Evolutionary conservation across 2,329 filamentous ascomycete species (phyloP).

Genomic region (Phaeosphaeria sp.): DNA sequence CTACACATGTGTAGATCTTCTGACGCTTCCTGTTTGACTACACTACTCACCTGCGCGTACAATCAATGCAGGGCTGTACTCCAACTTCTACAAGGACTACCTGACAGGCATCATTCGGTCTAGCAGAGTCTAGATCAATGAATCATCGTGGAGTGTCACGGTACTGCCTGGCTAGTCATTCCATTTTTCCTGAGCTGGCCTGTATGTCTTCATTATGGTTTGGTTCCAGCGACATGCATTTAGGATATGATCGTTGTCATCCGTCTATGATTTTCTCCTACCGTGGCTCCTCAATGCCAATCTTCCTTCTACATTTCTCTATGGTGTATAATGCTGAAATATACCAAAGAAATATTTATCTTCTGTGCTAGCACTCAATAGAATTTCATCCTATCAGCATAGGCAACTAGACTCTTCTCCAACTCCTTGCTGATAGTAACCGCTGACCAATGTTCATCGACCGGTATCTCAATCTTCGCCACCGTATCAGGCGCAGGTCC

Average conservation of each 20-base stretch:
- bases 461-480: too few species aligned
- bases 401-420: too few species aligned
- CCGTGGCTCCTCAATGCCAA: too few species aligned
- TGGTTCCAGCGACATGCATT: neutral
- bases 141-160: neutral
- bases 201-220: neutral
- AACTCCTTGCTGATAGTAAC: too few species aligned
- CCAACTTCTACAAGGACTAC: neutral
- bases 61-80: constrained; percentile 13
- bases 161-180: neutral
- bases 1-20: constrained; percentile 4
- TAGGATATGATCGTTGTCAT: neutral
- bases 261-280: too few species aligned
- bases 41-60: constrained; percentile 1
- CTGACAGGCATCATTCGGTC: neutral
- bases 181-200: neutral
- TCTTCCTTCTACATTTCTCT: too few species aligned
- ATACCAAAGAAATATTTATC: too few species aligned
- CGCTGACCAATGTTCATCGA: too few species aligned
- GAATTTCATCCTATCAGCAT: too few species aligned
- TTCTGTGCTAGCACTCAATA: too few species aligned
- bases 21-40: constrained; percentile 16
- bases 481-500: too few species aligned
- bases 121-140: neutral
- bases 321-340: too few species aligned